A percentile compares a stretch with the other conserved stretches of the same genome.
These are phyloP conservation scores for Papiliotrema terrestris DNA, from an alignment of 1,284 basidiomycete genomes.

Conservation along the genomic window DNA sequence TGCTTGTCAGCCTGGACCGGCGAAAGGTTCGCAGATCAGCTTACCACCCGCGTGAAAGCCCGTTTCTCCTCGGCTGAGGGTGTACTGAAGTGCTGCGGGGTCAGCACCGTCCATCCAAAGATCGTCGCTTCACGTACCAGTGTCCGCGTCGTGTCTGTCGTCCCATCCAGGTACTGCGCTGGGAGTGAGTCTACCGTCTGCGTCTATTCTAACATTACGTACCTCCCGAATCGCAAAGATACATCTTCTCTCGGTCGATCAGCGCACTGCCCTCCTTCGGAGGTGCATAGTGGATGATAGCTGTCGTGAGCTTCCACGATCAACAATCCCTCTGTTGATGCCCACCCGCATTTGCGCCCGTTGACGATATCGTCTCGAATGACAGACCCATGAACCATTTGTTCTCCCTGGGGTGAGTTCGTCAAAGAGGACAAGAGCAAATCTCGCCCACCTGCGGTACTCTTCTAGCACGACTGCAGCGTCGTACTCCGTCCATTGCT, in stretches of 20 bases:
- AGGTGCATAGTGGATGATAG: constrained; percentile 92
- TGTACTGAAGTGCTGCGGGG: constrained; percentile 74
- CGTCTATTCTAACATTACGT: constrained; percentile 10
- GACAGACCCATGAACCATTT: constrained; percentile 81
- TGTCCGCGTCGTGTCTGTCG: constrained; percentile 90
- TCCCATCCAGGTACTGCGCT: constrained; percentile 81
- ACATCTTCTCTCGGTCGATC: constrained; percentile 77
- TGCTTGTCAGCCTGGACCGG: constrained; percentile 5
- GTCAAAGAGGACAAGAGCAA: not conserved
- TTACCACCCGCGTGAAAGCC: constrained; percentile 78
- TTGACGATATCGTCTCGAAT: constrained; percentile 88
- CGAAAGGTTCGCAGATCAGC: not conserved
- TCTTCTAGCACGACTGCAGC: constrained; percentile 75
- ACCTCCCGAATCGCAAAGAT: constrained; percentile 93
- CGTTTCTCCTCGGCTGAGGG: constrained; percentile 78
- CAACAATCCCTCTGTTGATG: not conserved
- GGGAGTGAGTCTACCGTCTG: not conserved
- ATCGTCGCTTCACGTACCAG: constrained; percentile 54
- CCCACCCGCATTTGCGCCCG: constrained; percentile 77
- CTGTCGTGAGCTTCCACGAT: constrained; percentile 45
- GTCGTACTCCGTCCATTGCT: constrained; percentile 72
- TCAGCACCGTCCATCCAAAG: constrained; percentile 6
- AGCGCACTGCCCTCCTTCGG: constrained; percentile 68
- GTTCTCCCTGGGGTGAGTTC: constrained; percentile 57
- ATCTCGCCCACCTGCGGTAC: constrained; percentile 62